Evolutionary conservation across 2,329 filamentous ascomycete genomes (phyloP), one percentile per base, ranked within the genome.

Genomic region (Hyphodiscus sp.): DNA sequence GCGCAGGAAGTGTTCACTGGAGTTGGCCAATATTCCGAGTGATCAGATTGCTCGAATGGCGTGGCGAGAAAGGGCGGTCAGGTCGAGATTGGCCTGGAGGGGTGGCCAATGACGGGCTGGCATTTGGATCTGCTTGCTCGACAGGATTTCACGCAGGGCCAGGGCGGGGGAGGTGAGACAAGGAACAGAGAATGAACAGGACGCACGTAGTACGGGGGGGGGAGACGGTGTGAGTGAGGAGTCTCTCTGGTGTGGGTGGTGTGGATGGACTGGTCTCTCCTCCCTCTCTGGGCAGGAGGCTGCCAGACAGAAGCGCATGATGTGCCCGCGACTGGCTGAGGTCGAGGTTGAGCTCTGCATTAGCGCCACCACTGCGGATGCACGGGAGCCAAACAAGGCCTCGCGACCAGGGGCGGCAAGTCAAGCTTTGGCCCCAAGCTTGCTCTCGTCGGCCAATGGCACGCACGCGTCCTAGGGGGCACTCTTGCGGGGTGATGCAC

Each of bases 71-170:
- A 54, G 44, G 56, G 62, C 58, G 60, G 64, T 65, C 64, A 58
- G 49, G 42, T 43, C 43, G 33, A 61, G 67, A 70, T 69, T 70
- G 68, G 67, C 55, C 62, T 26, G 45, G 26, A 23, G 41, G 20
- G 45, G n/a, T 42, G 51, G 18, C 23, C 26, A 43, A 26, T 20
- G 18, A 30, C n/a, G 41, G n/a, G n/a, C n/a, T n/a, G n/a, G n/a
- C n/a, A n/a, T n/a, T n/a, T n/a, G n/a, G n/a, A n/a, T 13, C 33
- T 38, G 5, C 33, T 15, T 15, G 33, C 13, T 38, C 5, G 13
- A 38, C 33, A 38, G 23, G 23, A 26, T 4, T 26, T 8, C 3
- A 26, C 23, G n/a, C n/a, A n/a, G n/a, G n/a, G n/a, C n/a, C n/a
- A n/a, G n/a, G n/a, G n/a, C n/a, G n/a, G n/a, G n/a, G n/a, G n/a